Evolutionary conservation across 2,329 filamentous ascomycete species (phyloP), one percentile per base, ranked within the genome.

Genomic region (Fusarium duplospermum): DNA sequence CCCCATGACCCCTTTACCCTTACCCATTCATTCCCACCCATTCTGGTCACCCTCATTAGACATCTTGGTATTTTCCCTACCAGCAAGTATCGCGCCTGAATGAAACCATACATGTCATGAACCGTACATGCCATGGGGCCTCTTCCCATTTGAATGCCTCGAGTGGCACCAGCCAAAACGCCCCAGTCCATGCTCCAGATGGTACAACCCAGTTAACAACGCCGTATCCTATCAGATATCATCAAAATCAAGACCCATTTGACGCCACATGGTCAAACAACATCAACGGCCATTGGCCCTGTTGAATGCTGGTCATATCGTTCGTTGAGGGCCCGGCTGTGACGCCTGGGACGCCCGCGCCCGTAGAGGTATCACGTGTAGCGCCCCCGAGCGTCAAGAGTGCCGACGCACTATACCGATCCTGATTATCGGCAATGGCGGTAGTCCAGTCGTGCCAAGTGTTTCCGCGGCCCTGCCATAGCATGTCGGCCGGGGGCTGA

Each of bases 381-480:
- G 62, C 81, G 20, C 80, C 80, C 4, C 85, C 86, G 4, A 89
- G 80, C 1, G 84, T 86, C 71, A 89, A 80, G 14, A 89, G 80
- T 16, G 87, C 84, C 54, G 82, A 86, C 31, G 87, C 87, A 68
- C 85, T 86, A 77, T 86, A 88, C 27, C 86, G 83, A 52, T 88
- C 86, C 66, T 87, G 86, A 36, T 80, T 85, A 71, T 87, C 85
- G 36, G 85, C 83, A 31, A 89, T 86, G 62, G 87, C 86, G 0
- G 84, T 83, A 10, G 87, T 86, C 88, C 88, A 90, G 79, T 89
- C 86, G 18, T 87, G 84, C 88, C 88, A 90, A 0, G 86, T 83
- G 69, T 86, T 89, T 9, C 82, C 83, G 4, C 81, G 78, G 13
- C 71, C 70, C 38, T 79, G 79, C 82, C 79, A 84, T 71, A 82